A percentile compares a stretch with the other conserved stretches of the same genome.
Conservation (phyloP, 768 basidiomycete genomes). For the Trametopsis cervina region DNA sequence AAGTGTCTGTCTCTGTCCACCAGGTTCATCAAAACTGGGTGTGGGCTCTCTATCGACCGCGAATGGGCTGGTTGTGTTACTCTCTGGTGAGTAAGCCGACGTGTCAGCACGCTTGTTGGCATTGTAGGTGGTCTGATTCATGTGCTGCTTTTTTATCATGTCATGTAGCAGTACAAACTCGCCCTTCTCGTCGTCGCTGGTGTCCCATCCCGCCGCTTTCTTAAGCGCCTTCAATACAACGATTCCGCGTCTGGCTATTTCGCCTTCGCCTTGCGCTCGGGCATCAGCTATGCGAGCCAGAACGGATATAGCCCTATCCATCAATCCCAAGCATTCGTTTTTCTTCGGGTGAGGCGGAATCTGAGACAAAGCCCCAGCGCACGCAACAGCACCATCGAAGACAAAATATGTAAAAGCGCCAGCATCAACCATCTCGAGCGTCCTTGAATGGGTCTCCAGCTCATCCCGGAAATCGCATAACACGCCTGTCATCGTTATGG, state of each 20-base stretch:
- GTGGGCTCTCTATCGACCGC: no score
- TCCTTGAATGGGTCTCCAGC: constrained; percentile 17
- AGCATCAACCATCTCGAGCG: constrained; percentile 8
- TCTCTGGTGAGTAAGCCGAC: no score
- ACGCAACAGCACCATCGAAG: constrained; percentile 41
- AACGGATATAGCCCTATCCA: constrained; percentile 32
- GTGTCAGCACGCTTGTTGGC: background rate
- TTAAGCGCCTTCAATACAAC: constrained; percentile 31
- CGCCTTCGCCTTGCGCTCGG: constrained; percentile 28
- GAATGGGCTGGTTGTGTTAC: background rate
- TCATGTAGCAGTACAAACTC: constrained; percentile 10
- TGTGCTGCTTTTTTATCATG: constrained; percentile 7
- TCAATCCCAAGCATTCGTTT: constrained; percentile 30
- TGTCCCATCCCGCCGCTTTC: constrained; percentile 22
- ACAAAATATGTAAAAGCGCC: constrained; percentile 23
- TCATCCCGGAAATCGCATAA: constrained; percentile 34
- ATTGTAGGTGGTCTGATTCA: constrained; percentile 2
- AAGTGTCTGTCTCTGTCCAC: no score
- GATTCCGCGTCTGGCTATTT: constrained; percentile 33
- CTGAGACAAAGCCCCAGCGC: constrained; percentile 35
- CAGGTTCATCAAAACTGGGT: no score
- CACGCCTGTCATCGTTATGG: constrained; percentile 36
- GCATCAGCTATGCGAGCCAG: constrained; percentile 20
- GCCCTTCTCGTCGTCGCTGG: constrained; percentile 9
- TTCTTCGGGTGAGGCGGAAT: constrained; percentile 27